Evolutionary conservation across 1,284 basidiomycete genomes (phyloP).

Genomic region (Meira miltonrushii): DNA sequence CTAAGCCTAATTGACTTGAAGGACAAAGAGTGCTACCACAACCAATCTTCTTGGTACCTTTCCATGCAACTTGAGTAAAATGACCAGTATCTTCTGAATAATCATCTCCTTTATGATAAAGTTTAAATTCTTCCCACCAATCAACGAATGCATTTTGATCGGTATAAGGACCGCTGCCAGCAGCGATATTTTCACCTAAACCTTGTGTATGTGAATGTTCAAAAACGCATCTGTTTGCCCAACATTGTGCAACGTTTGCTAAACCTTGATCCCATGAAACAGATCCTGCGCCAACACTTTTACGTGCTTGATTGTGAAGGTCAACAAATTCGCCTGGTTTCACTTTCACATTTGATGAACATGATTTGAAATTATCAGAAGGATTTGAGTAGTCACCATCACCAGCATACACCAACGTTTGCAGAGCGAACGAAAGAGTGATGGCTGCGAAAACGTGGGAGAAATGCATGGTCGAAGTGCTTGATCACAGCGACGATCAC

Average conservation of each 20-base stretch:
- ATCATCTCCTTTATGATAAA: background rate
- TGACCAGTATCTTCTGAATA: background rate
- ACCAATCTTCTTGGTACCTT: background rate
- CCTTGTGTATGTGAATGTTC: background rate
- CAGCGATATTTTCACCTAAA: background rate
- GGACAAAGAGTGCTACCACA: background rate
- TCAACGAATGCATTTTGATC: background rate
- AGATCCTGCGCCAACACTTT: background rate
- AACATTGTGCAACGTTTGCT: background rate
- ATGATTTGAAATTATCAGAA: too few species aligned
- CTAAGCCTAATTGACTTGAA: background rate
- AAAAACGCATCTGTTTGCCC: slow-evolving; percentile 5
- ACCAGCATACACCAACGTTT: too few species aligned
- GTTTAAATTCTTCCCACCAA: background rate
- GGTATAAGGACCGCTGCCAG: background rate
- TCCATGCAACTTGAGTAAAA: slow-evolving; percentile 1
- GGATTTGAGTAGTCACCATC: too few species aligned
- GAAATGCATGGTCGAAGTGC: too few species aligned
- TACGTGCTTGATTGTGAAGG: background rate
- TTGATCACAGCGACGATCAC: too few species aligned
- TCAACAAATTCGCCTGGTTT: too few species aligned
- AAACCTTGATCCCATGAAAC: background rate
- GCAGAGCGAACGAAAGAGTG: too few species aligned
- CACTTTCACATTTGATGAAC: too few species aligned
- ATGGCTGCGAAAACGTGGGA: too few species aligned